Conservation (phyloP, 176 grass and related monocot genomes). For the Puccinellia tenuiflora region DNA sequence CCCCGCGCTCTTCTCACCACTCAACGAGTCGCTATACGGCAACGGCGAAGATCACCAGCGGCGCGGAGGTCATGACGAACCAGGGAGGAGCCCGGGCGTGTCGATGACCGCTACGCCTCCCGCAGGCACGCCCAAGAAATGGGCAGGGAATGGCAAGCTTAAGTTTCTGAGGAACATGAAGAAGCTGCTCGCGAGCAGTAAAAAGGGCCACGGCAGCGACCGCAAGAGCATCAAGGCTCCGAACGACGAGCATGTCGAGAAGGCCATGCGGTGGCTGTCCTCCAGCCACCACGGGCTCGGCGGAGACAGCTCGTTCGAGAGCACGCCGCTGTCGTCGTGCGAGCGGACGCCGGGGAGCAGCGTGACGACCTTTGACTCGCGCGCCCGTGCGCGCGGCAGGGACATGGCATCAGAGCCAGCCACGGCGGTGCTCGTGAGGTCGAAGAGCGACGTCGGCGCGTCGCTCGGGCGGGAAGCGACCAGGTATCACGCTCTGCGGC, state of each 20-base stretch:
- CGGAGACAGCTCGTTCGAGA: constrained; percentile 34
- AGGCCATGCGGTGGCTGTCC: constrained; percentile 45
- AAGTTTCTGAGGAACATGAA: constrained; percentile 69
- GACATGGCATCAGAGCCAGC: neutral
- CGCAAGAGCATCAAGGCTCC: neutral
- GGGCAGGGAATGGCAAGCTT: constrained; percentile 32
- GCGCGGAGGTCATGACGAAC: neutral
- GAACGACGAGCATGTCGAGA: constrained; percentile 31
- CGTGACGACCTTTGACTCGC: constrained; percentile 34
- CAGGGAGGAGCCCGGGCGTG: neutral
- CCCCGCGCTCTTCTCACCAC: constrained; percentile 30
- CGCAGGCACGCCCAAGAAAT: neutral
- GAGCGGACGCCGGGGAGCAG: constrained; percentile 42
- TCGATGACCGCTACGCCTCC: neutral
- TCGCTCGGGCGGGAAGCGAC: constrained; percentile 22
- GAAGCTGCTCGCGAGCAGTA: constrained; percentile 47
- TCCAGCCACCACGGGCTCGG: constrained; percentile 27
- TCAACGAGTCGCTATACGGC: constrained; percentile 23
- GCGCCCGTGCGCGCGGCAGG: neutral
- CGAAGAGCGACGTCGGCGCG: constrained; percentile 43
- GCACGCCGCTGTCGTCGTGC: constrained; percentile 43
- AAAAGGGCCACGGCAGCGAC: neutral
- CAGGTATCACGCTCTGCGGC: constrained; percentile 46
- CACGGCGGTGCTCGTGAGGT: neutral
- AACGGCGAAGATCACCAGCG: neutral